These are phyloP conservation scores for Clavispora phyllophila DNA, from an alignment of 805 yeast species.

Conservation along the genomic window DNA sequence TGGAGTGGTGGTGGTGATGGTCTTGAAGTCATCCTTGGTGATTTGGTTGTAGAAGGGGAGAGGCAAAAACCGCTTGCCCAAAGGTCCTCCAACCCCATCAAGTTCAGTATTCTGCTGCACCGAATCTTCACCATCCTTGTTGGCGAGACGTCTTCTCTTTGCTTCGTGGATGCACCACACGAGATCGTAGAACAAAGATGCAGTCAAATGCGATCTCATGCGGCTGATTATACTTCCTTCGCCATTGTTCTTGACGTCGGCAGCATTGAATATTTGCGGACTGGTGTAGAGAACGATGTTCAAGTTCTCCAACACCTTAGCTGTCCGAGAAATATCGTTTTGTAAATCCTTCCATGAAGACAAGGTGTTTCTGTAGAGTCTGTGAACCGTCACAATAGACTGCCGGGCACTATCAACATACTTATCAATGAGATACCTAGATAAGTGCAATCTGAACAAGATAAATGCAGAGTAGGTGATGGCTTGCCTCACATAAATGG, in stretches of 20 bases:
- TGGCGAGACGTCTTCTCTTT: constrained; percentile 53
- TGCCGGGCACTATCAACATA: constrained; percentile 87
- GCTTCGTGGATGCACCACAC: constrained; percentile 97
- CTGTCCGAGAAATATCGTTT: constrained; percentile 86
- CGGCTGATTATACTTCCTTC: constrained; percentile 65
- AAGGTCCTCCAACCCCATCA: constrained; percentile 2
- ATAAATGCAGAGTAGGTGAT: constrained; percentile 75
- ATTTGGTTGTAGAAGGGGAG: constrained; percentile 88
- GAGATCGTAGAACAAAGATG: constrained; percentile 83
- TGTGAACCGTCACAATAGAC: constrained; percentile 87
- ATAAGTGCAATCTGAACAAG: constrained; percentile 74
- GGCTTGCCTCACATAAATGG: constrained; percentile 83
- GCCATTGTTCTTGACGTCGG: constrained; percentile 41
- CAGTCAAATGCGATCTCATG: constrained; percentile 90
- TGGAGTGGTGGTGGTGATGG: constrained; percentile 82
- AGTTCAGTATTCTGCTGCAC: constrained; percentile 1
- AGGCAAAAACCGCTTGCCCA: constrained; percentile 50
- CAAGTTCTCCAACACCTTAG: constrained; percentile 82
- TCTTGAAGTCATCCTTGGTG: constrained; percentile 80
- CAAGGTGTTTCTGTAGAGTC: constrained; percentile 79
- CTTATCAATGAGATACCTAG: constrained; percentile 66
- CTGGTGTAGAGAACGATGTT: constrained; percentile 83
- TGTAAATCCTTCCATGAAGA: constrained; percentile 90
- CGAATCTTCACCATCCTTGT: constrained; percentile 19
- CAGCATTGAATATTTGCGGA: constrained; percentile 65